phyloP scores from a whole-genome alignment of 2,329 filamentous ascomycete genomes.

The Tolypocladium guangdongense region DNA sequence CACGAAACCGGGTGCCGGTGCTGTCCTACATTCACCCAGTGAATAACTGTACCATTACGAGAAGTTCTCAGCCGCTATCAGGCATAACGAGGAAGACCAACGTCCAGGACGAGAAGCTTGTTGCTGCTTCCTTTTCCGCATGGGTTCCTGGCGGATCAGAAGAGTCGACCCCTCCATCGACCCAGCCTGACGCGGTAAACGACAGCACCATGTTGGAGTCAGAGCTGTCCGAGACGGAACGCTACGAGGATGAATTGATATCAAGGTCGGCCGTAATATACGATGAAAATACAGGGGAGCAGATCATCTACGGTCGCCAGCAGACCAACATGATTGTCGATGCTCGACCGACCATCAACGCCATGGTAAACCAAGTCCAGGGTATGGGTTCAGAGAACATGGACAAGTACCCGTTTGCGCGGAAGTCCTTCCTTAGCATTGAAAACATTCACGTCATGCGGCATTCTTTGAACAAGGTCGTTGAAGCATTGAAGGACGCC shows the following conservation, averaged over 20 bases:
- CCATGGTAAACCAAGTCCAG: conserved; percentile 85
- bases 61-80: conserved; percentile 84
- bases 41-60: conserved; percentile 93
- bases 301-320: conserved; percentile 77
- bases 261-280: conserved; percentile 26
- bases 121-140: conserved; percentile 74
- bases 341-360: conserved; percentile 87
- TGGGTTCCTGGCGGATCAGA: conserved; percentile 21
- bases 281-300: conserved; percentile 49
- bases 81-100: conserved; percentile 82
- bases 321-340: conserved; percentile 93
- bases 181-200: conserved; percentile 38
- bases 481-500: conserved; percentile 85
- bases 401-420: conserved; percentile 89
- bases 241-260: conserved; percentile 58
- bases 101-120: conserved; percentile 88
- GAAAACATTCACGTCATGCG: conserved; percentile 99
- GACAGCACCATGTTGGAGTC: conserved; percentile 24
- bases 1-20: conserved; percentile 75
- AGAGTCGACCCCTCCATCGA: conserved; percentile 25
- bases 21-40: conserved; percentile 91
- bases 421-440: conserved; percentile 87
- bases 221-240: conserved; percentile 51
- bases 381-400: conserved; percentile 95
- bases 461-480: conserved; percentile 73